A percentile compares a stretch with the other conserved stretches of the same genome.
phyloP scores from a whole-genome alignment of 352 stramenopile species.

The Albugo candida region DNA sequence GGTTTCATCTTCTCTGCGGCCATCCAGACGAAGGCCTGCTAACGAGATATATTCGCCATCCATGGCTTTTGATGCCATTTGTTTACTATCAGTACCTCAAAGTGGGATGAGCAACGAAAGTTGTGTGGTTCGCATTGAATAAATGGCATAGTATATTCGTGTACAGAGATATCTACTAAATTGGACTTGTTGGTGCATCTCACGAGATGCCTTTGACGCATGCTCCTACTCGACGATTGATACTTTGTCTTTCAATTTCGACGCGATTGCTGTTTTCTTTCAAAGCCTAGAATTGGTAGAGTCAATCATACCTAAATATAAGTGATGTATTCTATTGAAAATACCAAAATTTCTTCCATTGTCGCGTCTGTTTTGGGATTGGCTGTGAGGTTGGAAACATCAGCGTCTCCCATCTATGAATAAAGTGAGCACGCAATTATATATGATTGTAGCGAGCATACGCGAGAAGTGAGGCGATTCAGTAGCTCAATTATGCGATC shows the following conservation, averaged over 20 bases:
- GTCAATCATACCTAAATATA: neutral
- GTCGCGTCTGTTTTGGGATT: conserved; percentile 57
- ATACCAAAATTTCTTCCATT: conserved; percentile 46
- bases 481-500: conserved; percentile 77
- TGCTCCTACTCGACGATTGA: conserved; percentile 49
- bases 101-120: too few relatives aligned
- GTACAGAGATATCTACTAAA: too few relatives aligned
- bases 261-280: conserved; percentile 57
- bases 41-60: conserved; percentile 65
- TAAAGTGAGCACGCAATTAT: neutral
- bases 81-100: too few relatives aligned
- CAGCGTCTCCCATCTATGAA: conserved; percentile 54
- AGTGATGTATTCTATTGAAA: neutral
- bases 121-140: too few relatives aligned
- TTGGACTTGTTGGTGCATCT: conserved; percentile 5
- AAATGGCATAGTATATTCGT: too few relatives aligned
- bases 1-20: conserved; percentile 63
- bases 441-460: conserved; percentile 5
- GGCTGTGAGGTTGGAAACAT: conserved; percentile 76
- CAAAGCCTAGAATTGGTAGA: conserved; percentile 19
- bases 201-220: conserved; percentile 65
- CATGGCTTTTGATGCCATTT: too few relatives aligned
- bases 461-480: conserved; percentile 65
- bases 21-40: conserved; percentile 66
- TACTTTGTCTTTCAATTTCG: conserved; percentile 58